Base-by-base conservation (phyloP, 2,329 filamentous ascomycete species). In the Grosmannia huntii region DNA sequence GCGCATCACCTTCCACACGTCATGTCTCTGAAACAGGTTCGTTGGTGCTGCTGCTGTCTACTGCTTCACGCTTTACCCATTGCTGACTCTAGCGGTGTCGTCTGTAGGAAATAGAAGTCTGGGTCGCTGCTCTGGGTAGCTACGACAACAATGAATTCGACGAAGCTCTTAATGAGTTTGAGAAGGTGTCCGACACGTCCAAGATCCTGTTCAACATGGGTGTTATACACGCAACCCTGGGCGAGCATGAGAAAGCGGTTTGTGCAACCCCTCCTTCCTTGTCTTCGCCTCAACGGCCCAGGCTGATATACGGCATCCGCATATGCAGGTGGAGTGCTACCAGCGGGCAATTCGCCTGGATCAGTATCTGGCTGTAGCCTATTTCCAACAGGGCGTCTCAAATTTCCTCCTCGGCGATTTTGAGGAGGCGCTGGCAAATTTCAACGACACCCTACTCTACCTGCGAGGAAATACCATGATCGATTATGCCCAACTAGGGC, bases 131-230 rank as follows among this genome's bases (percentile, higher is more conserved):
- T 72, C 83, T 99, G 58, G 84, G 78, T 66, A 86, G 86, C 69
- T 99, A 99, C 76, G 94, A 99, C 75, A 94, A 92, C 75, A 95
- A 96, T 74, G 90, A 99, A 68, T 97, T 95, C 73, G 92, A 97
- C 68, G 87, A 92, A 64, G 85, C 94, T 31, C 75, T 97, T 62
- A 82, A 79, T 65, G 83, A 88, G 61, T 97, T 99, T 69, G 87
- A 89, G 62, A 82, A 79, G 65, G 96, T 99, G 67, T 81, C 87
- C 61, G 94, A 97, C 70, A 99, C 94, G 0, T 96, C 94, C 65
- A 97, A 96, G 77, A 99, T 99, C 62, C 78, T 96, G 61, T 99
- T 99, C 78, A 99, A 99, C 69, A 95, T 92, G 73, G 94, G 94
- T 65, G 92, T 99, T 46, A 97, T 99, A 66, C 89, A 96, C 76